Conservation (phyloP, 306 rosid genomes). For the Acmispon strigosus region DNA sequence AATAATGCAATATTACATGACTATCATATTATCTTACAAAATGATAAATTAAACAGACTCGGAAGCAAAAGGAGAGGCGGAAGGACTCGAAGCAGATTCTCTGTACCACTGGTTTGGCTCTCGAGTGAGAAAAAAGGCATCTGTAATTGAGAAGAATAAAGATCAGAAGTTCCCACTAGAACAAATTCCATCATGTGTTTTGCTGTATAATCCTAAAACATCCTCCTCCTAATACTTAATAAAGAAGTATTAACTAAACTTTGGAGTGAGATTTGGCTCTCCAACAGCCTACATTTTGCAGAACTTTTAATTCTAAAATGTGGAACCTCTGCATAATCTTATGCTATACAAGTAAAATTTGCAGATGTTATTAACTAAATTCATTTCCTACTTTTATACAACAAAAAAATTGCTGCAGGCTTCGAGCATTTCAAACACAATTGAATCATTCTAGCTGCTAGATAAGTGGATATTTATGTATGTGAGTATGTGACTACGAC, state of each 20-base stretch:
- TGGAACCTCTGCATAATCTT: background rate
- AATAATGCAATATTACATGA: background rate
- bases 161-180: background rate
- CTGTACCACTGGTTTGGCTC: slow-evolving; percentile 74
- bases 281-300: background rate
- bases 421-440: background rate
- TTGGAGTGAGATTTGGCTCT: too few species aligned
- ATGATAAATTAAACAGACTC: slow-evolving; percentile 18
- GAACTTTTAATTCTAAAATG: background rate
- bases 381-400: background rate
- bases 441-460: background rate
- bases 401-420: background rate
- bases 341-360: background rate
- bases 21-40: background rate
- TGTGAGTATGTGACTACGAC: too few species aligned
- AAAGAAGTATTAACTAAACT: background rate
- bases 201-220: background rate
- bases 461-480: too few species aligned
- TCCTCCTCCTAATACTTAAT: background rate
- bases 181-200: slow-evolving; percentile 2
- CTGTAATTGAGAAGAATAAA: slow-evolving; percentile 42
- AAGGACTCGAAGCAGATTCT: slow-evolving; percentile 63
- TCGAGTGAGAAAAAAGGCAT: slow-evolving; percentile 80
- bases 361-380: background rate
- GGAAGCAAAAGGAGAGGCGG: slow-evolving; percentile 29